phyloP scores from a whole-genome alignment of 2,329 filamentous ascomycete genomes.

The Aspergillus fumigatiaffinis region DNA sequence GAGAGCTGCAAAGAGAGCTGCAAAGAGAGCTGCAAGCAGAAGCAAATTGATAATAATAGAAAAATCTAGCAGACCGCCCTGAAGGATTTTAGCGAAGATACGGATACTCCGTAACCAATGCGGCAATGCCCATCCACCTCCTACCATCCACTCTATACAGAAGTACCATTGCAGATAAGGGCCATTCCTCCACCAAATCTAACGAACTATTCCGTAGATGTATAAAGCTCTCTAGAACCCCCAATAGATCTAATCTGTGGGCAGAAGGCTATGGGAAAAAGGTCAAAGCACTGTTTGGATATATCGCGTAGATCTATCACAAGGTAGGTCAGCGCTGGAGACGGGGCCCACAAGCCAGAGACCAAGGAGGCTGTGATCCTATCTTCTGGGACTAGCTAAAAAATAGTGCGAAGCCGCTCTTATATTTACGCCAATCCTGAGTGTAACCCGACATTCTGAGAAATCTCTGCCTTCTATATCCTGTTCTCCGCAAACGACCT shows the following conservation, averaged over 20 bases:
- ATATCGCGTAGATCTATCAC: constrained; percentile 17
- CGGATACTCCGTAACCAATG: too few species aligned
- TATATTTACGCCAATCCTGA: neutral
- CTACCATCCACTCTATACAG: too few species aligned
- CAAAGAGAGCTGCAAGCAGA: neutral
- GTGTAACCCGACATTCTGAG: neutral
- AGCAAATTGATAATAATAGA: too few species aligned
- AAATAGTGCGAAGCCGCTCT: neutral
- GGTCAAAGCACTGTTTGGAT: neutral
- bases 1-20: neutral
- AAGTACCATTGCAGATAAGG: neutral
- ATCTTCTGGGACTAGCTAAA: neutral
- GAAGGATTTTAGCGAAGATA: too few species aligned
- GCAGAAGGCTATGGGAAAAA: neutral
- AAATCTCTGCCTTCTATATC: neutral
- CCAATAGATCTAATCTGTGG: neutral
- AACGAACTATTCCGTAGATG: neutral
- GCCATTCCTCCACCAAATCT: neutral
- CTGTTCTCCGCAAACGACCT: neutral
- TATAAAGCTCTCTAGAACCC: neutral
- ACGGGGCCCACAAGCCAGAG: neutral
- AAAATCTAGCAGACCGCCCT: too few species aligned
- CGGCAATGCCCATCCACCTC: too few species aligned
- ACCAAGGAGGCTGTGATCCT: neutral
- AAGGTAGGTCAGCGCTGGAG: constrained; percentile 3